Evolutionary conservation across 805 yeast species (phyloP).

Genomic region (Saturnispora kantuleensis): DNA sequence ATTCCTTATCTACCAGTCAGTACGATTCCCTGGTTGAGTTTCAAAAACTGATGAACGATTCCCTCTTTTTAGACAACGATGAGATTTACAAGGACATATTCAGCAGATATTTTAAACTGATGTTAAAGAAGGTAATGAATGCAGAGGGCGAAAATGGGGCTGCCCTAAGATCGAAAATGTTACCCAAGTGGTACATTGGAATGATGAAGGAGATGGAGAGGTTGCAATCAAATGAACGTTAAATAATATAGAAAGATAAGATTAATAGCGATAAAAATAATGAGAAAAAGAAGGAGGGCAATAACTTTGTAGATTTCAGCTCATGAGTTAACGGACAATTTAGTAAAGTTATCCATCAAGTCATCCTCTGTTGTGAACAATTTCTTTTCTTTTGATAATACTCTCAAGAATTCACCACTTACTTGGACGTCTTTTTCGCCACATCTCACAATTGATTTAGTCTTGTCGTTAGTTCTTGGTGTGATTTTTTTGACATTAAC

Average conservation of each 20-base stretch:
- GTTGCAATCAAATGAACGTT: conserved; percentile 4
- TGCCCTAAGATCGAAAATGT: conserved; percentile 18
- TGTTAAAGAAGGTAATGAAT: conserved; percentile 25
- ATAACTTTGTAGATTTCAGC: not conserved
- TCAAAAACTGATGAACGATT: conserved; percentile 28
- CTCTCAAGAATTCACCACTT: not conserved
- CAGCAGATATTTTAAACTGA: conserved; percentile 22
- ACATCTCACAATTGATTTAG: not conserved
- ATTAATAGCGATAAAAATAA: not conserved
- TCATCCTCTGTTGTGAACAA: too few relatives aligned
- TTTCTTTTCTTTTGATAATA: too few relatives aligned
- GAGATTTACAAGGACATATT: conserved; percentile 23
- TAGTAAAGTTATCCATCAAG: not conserved
- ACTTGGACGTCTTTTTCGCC: not conserved
- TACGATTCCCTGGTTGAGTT: conserved; percentile 35
- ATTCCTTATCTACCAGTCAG: conserved; percentile 44
- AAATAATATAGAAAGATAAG: not conserved
- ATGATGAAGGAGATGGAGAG: conserved; percentile 9
- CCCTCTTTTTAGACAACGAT: conserved; percentile 20
- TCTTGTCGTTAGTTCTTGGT: not conserved
- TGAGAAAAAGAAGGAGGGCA: not conserved
- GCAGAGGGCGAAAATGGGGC: conserved; percentile 17
- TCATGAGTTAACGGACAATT: too few relatives aligned
- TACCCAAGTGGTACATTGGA: conserved; percentile 18
- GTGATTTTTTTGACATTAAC: conserved; percentile 6